Percentiles rank a stretch among this genome's conserved stretches.
Conservation (phyloP, 2,329 filamentous ascomycete genomes). For the Lojkania enalia region DNA sequence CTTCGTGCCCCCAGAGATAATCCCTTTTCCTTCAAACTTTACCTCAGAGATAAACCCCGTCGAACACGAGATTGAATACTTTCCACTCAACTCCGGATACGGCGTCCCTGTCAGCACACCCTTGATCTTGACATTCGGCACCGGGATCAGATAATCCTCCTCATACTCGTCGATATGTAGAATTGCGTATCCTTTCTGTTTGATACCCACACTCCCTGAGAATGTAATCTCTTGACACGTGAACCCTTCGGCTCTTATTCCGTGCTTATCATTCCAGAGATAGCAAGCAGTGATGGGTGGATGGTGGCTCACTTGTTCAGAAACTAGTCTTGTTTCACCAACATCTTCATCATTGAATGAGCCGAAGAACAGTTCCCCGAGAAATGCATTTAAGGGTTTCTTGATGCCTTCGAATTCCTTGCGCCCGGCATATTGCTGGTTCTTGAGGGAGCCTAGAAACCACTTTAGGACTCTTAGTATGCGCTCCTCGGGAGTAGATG, state of each 20-base stretch:
- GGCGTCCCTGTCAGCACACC: constrained; percentile 49
- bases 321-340: constrained; percentile 47
- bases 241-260: constrained; percentile 51
- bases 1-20: constrained; percentile 47
- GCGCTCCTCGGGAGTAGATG: constrained; percentile 45
- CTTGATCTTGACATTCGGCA: constrained; percentile 52
- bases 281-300: constrained; percentile 54
- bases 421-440: constrained; percentile 54
- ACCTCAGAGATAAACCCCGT: constrained; percentile 48
- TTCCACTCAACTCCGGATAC: constrained; percentile 50
- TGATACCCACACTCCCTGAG: constrained; percentile 49
- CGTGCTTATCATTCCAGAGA: constrained; percentile 50
- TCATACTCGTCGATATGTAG: constrained; percentile 49
- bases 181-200: constrained; percentile 52
- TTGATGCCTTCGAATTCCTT: constrained; percentile 49
- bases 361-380: constrained; percentile 53
- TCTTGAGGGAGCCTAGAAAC: constrained; percentile 52
- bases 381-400: constrained; percentile 57
- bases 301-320: constrained; percentile 53
- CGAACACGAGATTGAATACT: constrained; percentile 47
- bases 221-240: constrained; percentile 54
- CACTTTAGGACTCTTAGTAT: constrained; percentile 54
- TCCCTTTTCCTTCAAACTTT: constrained; percentile 49
- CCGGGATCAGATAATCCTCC: constrained; percentile 51
- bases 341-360: constrained; percentile 34